Evolutionary conservation across 192 early-diverging fungal genomes (phyloP).

Genomic region (Anaeromyces robustus): DNA sequence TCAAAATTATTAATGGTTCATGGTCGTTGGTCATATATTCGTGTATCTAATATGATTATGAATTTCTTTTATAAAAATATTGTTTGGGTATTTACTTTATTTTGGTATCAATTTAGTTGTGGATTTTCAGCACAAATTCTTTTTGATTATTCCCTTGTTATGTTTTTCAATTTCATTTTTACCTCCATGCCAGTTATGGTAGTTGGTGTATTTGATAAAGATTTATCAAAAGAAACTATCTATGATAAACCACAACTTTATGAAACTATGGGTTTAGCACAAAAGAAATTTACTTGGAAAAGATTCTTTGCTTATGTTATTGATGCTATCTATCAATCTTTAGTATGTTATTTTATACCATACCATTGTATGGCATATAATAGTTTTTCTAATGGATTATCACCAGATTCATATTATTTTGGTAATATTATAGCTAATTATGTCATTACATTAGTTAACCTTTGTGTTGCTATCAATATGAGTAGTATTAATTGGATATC

Average conservation of each 20-base stretch:
- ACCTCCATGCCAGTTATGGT: constrained; percentile 51
- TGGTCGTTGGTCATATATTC: constrained; percentile 72
- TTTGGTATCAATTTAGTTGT: constrained; percentile 82
- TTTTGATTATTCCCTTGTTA: constrained; percentile 60
- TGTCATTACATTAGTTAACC: constrained; percentile 69
- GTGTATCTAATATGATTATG: constrained; percentile 66
- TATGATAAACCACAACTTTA: neutral
- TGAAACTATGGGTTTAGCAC: neutral
- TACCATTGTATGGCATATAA: constrained; percentile 37
- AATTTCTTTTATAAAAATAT: constrained; percentile 95
- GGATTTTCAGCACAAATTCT: constrained; percentile 64
- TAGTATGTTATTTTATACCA: constrained; percentile 59
- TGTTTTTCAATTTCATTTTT: constrained; percentile 26
- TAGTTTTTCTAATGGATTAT: constrained; percentile 26
- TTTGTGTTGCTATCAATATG: constrained; percentile 59
- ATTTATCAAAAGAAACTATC: neutral
- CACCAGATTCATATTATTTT: constrained; percentile 44
- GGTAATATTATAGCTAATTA: constrained; percentile 62
- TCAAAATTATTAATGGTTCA: constrained; percentile 75
- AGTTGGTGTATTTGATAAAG: constrained; percentile 24
- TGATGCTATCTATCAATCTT: constrained; percentile 86
- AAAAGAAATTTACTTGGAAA: neutral
- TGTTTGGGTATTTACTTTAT: constrained; percentile 66
- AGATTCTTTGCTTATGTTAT: constrained; percentile 2
- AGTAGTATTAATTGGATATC: constrained; percentile 76